A percentile compares a stretch with the other conserved stretches of the same genome.
Conservation (phyloP, 768 basidiomycete species). For the Boletus rufocinnamomeus region DNA sequence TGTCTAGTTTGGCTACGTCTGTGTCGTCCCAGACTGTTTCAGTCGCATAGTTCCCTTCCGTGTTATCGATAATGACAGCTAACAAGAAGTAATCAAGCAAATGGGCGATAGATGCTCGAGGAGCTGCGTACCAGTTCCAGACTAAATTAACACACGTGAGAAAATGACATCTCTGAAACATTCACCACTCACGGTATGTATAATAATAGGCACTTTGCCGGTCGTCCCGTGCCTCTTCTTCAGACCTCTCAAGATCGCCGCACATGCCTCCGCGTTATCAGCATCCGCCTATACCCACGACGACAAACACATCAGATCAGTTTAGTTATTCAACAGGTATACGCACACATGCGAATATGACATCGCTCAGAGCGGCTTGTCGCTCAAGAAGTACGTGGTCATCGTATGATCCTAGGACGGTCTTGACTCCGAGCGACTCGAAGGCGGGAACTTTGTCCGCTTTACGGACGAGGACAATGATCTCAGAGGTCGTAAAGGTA, state of each 20-base stretch:
- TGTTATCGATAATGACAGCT: conserved; percentile 48
- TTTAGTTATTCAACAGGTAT: background rate
- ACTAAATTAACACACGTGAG: conserved; percentile 34
- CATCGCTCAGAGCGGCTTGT: conserved; percentile 45
- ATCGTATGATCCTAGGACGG: conserved; percentile 45
- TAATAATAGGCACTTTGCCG: conserved; percentile 48
- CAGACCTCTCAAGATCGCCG: conserved; percentile 53
- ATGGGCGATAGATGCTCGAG: background rate
- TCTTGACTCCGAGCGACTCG: conserved; percentile 27
- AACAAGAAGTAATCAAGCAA: background rate
- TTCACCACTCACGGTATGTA: conserved; percentile 56
- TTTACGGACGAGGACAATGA: conserved; percentile 36
- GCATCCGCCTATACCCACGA: conserved; percentile 40
- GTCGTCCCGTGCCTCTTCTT: conserved; percentile 46
- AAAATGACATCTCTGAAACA: background rate
- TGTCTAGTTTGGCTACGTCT: conserved; percentile 47
- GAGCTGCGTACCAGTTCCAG: conserved; percentile 46
- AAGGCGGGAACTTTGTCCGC: conserved; percentile 26
- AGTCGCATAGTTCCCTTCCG: conserved; percentile 40
- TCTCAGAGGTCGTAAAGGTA: conserved; percentile 23
- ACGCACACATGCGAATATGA: conserved; percentile 44
- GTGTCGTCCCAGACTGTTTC: conserved; percentile 51
- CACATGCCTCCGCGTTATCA: conserved; percentile 47
- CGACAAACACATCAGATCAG: background rate
- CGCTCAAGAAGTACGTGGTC: conserved; percentile 46